A percentile compares a stretch with the other conserved stretches of the same genome.
phyloP scores from a whole-genome alignment of 2,329 filamentous ascomycete species.

The Ceratocystis colombiana region DNA sequence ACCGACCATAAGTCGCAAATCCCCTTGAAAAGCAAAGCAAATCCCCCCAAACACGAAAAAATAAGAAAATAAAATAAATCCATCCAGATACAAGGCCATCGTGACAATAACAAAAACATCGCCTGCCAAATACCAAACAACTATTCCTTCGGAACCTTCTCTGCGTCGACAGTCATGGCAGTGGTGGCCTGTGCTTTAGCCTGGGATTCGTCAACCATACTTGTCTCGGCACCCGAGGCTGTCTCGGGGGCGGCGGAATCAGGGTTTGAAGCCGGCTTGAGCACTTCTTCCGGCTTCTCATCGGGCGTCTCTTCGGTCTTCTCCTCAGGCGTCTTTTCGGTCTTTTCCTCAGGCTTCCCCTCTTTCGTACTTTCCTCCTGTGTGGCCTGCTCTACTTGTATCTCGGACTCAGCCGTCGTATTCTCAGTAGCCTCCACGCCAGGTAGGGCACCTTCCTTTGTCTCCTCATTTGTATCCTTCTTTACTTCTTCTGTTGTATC shows the following conservation, averaged over 20 bases:
- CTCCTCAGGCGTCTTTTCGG: conserved; percentile 10
- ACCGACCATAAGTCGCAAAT: neutral
- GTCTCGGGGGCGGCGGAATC: conserved; percentile 20
- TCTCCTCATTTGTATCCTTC: neutral
- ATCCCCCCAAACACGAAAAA: neutral
- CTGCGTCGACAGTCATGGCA: conserved; percentile 13
- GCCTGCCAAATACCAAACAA: neutral
- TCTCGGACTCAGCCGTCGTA: neutral
- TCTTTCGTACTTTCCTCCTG: neutral
- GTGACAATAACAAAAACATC: neutral
- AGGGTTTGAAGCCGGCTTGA: conserved; percentile 6
- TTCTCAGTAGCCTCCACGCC: conserved; percentile 28
- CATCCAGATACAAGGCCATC: neutral
- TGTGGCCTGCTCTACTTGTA: neutral
- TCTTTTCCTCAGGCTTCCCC: conserved; percentile 5
- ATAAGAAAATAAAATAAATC: conserved; percentile 3
- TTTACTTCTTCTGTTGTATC: conserved; percentile 25
- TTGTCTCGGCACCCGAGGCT: too few relatives aligned
- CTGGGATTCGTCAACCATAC: too few relatives aligned
- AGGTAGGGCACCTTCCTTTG: conserved; percentile 26
- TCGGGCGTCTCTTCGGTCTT: conserved; percentile 21
- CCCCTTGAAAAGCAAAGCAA: neutral
- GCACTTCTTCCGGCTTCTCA: conserved; percentile 26
- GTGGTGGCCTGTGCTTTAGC: neutral
- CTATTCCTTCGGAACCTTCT: conserved; percentile 20